A percentile compares a stretch with the other conserved stretches of the same genome.
These are phyloP conservation scores for Arthrobotrys musiformis DNA, from an alignment of 2,329 filamentous ascomycete species.

Conservation along the genomic window DNA sequence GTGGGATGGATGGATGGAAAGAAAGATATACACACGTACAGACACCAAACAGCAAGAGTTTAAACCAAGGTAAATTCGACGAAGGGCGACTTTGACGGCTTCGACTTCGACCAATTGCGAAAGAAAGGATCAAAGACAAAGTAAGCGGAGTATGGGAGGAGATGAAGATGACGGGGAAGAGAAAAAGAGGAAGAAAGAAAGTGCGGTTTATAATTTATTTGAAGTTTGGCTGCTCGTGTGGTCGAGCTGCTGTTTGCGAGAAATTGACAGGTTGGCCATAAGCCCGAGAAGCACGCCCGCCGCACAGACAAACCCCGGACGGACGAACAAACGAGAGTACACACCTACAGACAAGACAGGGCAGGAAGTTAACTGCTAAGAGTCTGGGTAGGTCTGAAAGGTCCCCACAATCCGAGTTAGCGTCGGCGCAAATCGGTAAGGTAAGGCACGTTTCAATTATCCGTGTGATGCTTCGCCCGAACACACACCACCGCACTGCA, in stretches of 20 bases:
- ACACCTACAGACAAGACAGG: slow-evolving; percentile 5
- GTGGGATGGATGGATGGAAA: not conserved
- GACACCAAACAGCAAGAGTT: slow-evolving; percentile 31
- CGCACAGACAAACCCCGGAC: slow-evolving; percentile 3
- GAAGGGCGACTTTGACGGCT: not conserved
- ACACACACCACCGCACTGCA: not conserved
- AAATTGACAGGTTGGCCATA: slow-evolving; percentile 52
- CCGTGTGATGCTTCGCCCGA: slow-evolving; percentile 19
- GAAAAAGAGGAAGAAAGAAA: not conserved
- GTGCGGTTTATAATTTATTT: slow-evolving; percentile 43
- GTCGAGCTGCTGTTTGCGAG: slow-evolving; percentile 21
- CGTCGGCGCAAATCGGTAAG: slow-evolving; percentile 47
- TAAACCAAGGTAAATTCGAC: slow-evolving; percentile 7
- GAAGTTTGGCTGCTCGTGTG: slow-evolving; percentile 36
- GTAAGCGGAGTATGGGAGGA: slow-evolving; percentile 25
- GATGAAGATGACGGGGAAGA: slow-evolving; percentile 12
- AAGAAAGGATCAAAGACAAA: slow-evolving; percentile 3
- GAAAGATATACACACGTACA: slow-evolving; percentile 33
- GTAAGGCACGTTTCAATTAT: slow-evolving; percentile 31
- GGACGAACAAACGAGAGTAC: no score
- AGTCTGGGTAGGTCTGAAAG: not conserved
- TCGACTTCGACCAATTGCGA: not conserved
- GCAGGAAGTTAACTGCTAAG: no score
- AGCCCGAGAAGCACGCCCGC: not conserved
- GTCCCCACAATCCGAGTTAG: slow-evolving; percentile 30